Base-by-base conservation (phyloP, 257 asterid genomes). In the Echium plantagineum region DNA sequence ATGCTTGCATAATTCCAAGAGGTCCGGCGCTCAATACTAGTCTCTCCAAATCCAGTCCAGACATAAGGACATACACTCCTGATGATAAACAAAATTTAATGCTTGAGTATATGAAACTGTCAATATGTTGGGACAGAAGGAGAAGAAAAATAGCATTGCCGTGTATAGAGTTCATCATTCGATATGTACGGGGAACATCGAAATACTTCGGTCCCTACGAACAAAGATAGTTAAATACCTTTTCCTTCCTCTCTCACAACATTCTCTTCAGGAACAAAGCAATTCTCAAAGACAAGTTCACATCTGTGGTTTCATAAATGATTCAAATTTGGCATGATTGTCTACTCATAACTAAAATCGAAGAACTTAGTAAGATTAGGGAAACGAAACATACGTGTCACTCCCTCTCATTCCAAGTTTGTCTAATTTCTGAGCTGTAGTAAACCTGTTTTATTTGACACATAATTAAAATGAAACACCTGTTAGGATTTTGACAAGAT, bases 401-500 rank as follows among this genome's bases (percentile, higher is more conserved):
- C 99, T 89, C 67, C 99, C 97, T 69, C 99, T 94, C 99, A 89
- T 89, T 63, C 97, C 99, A 56, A 93, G 85, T 74, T 93, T 93
- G 89, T 93, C 99, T 67, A 93, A 78, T 71, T 93, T 93, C 85
- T 93, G 99, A 58, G 99, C 99, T 0, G 96, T 89, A 67, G 88
- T 86, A 77, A 89, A 93, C 77, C 99, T 93, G 95, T 80, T 88
- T 10, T 42, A 42, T 13, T 59, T 18, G 62, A 46, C 60, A 47
- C 31, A 42, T 24, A 42, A 30, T 42, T 10, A 42, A 42, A 42
- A 42, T 17, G 13, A 42, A 42, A 42, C 49, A 42, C 2, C 49
- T 42, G 49, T 42, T 42, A 42, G 16, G 49, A 42, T 1, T 42
- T 42, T 42, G 5, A 42, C 49, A 42, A 42, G 16, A 42, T 42